Percentiles rank a stretch among this genome's conserved stretches.
phyloP scores from a whole-genome alignment of 495 filamentous ascomycete species.

The Podospora anserina region DNA sequence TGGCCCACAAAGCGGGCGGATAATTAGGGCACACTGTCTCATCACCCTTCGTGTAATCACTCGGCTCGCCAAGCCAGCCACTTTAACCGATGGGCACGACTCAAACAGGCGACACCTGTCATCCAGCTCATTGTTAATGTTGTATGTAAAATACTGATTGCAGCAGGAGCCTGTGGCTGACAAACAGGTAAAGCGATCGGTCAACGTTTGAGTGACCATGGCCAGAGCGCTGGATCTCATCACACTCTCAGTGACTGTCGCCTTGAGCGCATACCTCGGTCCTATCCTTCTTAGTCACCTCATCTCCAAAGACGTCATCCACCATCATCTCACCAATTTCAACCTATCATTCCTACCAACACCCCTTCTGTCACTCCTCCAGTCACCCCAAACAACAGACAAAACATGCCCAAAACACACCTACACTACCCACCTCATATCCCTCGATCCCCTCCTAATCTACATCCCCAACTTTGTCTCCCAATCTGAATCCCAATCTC shows the following conservation, averaged over 20 bases:
- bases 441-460: constrained; percentile 41
- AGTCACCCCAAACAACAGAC: neutral
- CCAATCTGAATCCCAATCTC: constrained; percentile 26
- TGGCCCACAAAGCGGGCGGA: no score
- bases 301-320: neutral
- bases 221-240: constrained; percentile 6
- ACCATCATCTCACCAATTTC: neutral
- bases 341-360: neutral
- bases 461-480: constrained; percentile 38
- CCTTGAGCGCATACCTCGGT: constrained; percentile 17
- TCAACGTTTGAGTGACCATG: neutral
- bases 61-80: neutral
- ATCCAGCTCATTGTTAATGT: neutral
- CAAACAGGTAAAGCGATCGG: neutral
- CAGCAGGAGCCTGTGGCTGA: neutral
- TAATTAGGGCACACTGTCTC: no score
- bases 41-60: no score
- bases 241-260: constrained; percentile 10
- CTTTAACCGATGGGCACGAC: neutral
- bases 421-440: constrained; percentile 40
- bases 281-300: constrained; percentile 6
- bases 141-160: neutral
- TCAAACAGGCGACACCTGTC: neutral
- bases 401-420: constrained; percentile 26
- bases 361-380: neutral